Evolutionary conservation across 1,139 yeast genomes (phyloP), one percentile per base, ranked within the genome.

Genomic region (Suhomyces bokatorum): DNA sequence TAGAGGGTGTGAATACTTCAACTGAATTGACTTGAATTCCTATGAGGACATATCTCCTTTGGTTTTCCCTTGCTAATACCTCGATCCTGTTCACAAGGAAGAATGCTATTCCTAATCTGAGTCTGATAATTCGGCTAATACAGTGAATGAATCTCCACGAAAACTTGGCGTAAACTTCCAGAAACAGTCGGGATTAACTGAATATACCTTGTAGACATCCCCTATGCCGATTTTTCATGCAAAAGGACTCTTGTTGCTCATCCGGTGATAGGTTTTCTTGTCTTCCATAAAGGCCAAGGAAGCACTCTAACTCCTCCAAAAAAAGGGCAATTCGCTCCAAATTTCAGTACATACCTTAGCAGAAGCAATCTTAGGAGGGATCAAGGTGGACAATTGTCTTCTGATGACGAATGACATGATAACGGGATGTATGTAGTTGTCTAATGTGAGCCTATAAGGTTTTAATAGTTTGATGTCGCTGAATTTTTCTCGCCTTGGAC

Each of bases 361-460:
- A 54, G 98, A 90, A 49, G 97, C 97, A 67, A 93, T 85, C 95
- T 93, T 93, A 67, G 99, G 99, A 62, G 99, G 99, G 66, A 93
- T 90, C 76, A 93, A 81, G 63, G 98, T 87, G 58, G 98, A 90
- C 71, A 93, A 81, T 65, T 86, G 87, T 77, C 97, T 91, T 85
- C 87, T 90, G 67, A 82, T 78, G 71, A 90, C 78, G 77, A 85
- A 84, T 63, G 95, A 87, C 96, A 87, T 87, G 55, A 39, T 52
- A 46, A 52, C 44, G 43, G 29, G 43, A 37, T 44, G 42, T 35
- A 35, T 43, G 27, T 32, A 30, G 32, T 20, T 36, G 32, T 35
- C 37, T 39, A 33, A n/a, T 32, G 15, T 26, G 32, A 37, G 35
- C 40, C 34, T 24, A 35, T 37, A 13, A 20, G 39, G 17, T 29